phyloP scores from a whole-genome alignment of 2,329 filamentous ascomycete genomes.

The Diplodia scrobiculata region DNA sequence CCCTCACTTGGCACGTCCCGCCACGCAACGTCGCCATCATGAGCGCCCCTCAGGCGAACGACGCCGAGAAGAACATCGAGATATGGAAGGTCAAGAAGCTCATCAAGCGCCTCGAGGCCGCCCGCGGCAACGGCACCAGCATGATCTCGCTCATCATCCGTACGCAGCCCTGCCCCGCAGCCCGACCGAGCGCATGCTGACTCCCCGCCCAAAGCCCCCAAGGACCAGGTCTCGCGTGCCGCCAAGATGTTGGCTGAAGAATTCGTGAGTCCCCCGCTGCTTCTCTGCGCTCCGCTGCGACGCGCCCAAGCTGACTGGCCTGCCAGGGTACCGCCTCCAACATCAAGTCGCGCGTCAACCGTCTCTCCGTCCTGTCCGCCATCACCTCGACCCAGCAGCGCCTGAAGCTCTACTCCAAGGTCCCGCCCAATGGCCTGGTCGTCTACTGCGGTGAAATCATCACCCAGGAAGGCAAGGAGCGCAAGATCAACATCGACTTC shows the following conservation, averaged over 20 bases:
- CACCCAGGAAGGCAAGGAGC: conserved; percentile 96
- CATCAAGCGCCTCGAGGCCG: conserved; percentile 96
- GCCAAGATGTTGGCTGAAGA: conserved; percentile 99
- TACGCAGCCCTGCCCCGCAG: conserved; percentile 53
- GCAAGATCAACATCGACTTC: conserved; percentile 99
- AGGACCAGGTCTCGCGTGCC: conserved; percentile 93
- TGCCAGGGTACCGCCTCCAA: conserved; percentile 90
- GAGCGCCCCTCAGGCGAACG: conserved; percentile 61
- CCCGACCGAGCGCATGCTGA: conserved; percentile 15
- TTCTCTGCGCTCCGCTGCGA: conserved; percentile 30
- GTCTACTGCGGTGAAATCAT: conserved; percentile 99
- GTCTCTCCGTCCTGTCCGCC: conserved; percentile 94
- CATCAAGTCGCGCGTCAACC: conserved; percentile 99
- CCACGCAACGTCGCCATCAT: conserved; percentile 35
- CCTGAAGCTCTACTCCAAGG: conserved; percentile 98
- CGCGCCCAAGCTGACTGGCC: conserved; percentile 12
- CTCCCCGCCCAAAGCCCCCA: conserved; percentile 67
- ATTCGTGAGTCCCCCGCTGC: conserved; percentile 66
- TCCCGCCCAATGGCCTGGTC: conserved; percentile 94
- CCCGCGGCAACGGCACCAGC: conserved; percentile 96
- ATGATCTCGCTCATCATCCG: conserved; percentile 99
- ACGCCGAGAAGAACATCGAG: conserved; percentile 96
- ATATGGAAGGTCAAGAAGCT: conserved; percentile 99
- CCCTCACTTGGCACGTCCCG: conserved; percentile 24
- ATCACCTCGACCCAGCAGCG: conserved; percentile 99